These are phyloP conservation scores for Ceratocystiopsis sp. DNA, from an alignment of 2,329 filamentous ascomycete species.

Conservation along the genomic window DNA sequence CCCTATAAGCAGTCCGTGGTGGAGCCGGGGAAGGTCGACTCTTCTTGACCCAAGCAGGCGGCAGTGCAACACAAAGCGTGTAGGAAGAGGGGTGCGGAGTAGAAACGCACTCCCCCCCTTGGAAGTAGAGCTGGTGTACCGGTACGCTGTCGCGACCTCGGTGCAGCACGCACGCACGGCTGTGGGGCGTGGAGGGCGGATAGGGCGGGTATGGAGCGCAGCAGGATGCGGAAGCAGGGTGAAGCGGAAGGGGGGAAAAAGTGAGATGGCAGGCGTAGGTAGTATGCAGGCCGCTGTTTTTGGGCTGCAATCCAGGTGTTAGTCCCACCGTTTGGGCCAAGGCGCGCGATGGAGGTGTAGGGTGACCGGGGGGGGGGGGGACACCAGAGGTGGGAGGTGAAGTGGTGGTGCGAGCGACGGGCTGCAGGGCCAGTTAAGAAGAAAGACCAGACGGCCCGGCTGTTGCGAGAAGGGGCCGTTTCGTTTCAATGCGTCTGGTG, in stretches of 20 bases:
- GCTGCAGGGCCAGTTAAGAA: slow-evolving; percentile 1
- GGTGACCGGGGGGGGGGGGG: background rate
- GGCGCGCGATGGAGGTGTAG: slow-evolving; percentile 3
- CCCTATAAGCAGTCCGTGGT: no score
- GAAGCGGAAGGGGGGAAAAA: background rate
- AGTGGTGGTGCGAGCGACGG: slow-evolving; percentile 6
- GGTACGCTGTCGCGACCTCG: slow-evolving; percentile 6
- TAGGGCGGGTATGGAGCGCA: slow-evolving; percentile 6
- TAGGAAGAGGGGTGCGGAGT: no score
- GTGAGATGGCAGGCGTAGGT: slow-evolving; percentile 3
- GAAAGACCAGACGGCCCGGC: background rate
- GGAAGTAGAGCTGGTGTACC: slow-evolving; percentile 3
- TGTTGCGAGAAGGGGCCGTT: no score
- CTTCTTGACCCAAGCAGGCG: no score
- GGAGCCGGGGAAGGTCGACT: no score
- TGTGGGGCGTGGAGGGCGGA: slow-evolving; percentile 1
- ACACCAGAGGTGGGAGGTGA: no score
- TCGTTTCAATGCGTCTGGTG: no score
- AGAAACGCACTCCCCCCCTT: background rate
- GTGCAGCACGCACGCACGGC: no score
- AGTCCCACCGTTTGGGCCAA: slow-evolving; percentile 1
- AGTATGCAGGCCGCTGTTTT: slow-evolving; percentile 9
- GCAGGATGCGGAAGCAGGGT: slow-evolving; percentile 1
- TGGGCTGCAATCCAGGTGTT: slow-evolving; percentile 6
- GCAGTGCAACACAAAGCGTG: no score